A percentile compares a stretch with the other conserved stretches of the same genome.
Evolutionary conservation across 805 yeast genomes (phyloP).

Genomic region (Candida germanica): DNA sequence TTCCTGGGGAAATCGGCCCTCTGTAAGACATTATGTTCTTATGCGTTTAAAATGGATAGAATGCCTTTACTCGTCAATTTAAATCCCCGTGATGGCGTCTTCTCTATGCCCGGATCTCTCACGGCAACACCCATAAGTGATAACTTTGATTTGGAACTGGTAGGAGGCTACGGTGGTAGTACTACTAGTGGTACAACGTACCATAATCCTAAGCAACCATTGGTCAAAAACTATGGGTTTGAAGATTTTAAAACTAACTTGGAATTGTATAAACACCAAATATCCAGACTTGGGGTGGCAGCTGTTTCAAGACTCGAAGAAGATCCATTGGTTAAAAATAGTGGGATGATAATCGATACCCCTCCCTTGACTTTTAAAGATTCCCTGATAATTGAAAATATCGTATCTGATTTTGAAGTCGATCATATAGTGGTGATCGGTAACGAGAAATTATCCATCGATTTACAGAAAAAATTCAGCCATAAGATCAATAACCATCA

Average conservation of each 20-base stretch:
- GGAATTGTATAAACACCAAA: constrained; percentile 48
- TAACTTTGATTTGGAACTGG: constrained; percentile 67
- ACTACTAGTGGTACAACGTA: constrained; percentile 63
- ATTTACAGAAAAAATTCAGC: constrained; percentile 51
- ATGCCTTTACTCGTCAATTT: constrained; percentile 73
- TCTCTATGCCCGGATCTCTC: constrained; percentile 77
- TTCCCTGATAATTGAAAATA: constrained; percentile 48
- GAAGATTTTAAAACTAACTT: constrained; percentile 56
- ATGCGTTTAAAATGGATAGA: constrained; percentile 68
- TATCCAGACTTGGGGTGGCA: constrained; percentile 49
- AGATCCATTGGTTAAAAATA: constrained; percentile 41
- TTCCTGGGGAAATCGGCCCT: constrained; percentile 79
- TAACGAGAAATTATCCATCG: constrained; percentile 65
- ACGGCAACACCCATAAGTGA: constrained; percentile 84
- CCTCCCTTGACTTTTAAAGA: constrained; percentile 59
- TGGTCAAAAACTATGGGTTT: constrained; percentile 78
- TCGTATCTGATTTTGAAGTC: constrained; percentile 59
- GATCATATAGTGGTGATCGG: constrained; percentile 69
- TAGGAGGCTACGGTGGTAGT: constrained; percentile 72
- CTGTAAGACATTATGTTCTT: constrained; percentile 64
- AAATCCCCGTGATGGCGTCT: constrained; percentile 70
- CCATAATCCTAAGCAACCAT: constrained; percentile 84
- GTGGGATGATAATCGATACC: constrained; percentile 73
- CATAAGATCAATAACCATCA: constrained; percentile 24
- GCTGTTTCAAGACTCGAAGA: constrained; percentile 48